phyloP scores from a whole-genome alignment of 495 filamentous ascomycete species.

The Podospora anserina region DNA sequence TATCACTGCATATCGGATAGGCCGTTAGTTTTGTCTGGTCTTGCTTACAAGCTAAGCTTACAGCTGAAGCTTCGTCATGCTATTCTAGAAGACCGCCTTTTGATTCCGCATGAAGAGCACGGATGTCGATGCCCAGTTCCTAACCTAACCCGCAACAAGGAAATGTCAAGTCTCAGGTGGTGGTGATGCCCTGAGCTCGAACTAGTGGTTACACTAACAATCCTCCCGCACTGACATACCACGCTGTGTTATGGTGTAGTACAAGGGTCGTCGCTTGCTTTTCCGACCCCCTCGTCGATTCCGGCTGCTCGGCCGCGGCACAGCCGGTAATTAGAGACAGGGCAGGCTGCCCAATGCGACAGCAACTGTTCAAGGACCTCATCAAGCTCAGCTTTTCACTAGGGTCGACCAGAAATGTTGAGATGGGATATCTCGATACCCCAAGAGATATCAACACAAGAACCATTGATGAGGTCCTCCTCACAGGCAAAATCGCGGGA shows the following conservation, averaged over 20 bases:
- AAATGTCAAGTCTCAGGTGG: constrained; percentile 11
- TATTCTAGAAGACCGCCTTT: constrained; percentile 4
- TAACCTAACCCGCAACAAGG: constrained; percentile 7
- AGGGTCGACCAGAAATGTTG: neutral
- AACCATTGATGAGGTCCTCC: neutral
- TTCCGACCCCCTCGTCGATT: constrained; percentile 17
- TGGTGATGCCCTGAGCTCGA: constrained; percentile 7
- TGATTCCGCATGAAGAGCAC: constrained; percentile 9
- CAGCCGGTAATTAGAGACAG: constrained; percentile 27
- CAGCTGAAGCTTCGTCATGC: neutral
- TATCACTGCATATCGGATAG: neutral
- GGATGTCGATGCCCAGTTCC: neutral
- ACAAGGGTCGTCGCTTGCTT: constrained; percentile 8
- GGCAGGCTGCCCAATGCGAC: constrained; percentile 8
- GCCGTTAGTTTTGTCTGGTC: neutral
- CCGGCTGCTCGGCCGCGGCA: constrained; percentile 32
- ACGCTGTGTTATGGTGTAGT: neutral
- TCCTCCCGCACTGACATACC: neutral
- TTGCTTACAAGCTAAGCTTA: neutral
- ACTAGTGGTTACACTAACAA: constrained; percentile 6
- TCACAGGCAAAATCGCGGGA: neutral
- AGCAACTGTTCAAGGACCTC: constrained; percentile 6
- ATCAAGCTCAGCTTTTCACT: neutral
- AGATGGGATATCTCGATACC: neutral
- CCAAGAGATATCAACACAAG: no score